Base-by-base conservation (phyloP, 768 basidiomycete genomes). In the Tricholoma terreum region DNA sequence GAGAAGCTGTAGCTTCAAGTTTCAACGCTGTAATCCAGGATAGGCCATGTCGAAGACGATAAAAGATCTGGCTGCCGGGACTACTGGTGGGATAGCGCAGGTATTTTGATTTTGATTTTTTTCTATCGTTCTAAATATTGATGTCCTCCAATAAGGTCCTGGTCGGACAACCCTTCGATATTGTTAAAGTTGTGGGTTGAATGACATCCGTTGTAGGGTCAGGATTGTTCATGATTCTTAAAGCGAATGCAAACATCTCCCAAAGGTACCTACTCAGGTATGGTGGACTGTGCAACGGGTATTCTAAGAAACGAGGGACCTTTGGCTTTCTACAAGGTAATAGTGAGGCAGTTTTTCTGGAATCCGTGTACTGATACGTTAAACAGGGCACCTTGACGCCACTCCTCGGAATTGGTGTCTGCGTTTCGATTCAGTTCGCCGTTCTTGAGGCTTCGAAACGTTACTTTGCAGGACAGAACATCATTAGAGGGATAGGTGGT, bases 351-450 rank as follows among this genome's bases (percentile, higher is more conserved):
- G 17, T 49, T 22, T 38, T n/a, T 12, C 53, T 19, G 15, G 27
- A 33, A 31, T 7, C 12, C 35, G 31, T 54, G 14, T 27, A 50
- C 56, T 58, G 52, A 59, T 30, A 15, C 58, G 14, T 52, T 36
- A 57, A 9, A 11, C 57, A 96, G 93, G 94, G 94, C 55, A 95
- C 94, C 0, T 73, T 96, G 48, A 89, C 93, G 1, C 94, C 94
- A 10, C 76, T 98, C 10, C 77, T 96, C 17, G 94, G 94, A 42
- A 95, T 98, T 60, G 94, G 94, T 60, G 81, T 91, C 38, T 98
- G 94, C 66, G 94, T 98, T 4, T 95, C 94, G 10, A 98, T 98
- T 68, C 94, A 98, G 70, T 98, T 98, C 68, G 94, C 86, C 56
- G 92, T 85, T 27, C 79, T 98, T 57, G 94, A 96, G 72, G 86